Evolutionary conservation across 1,284 basidiomycete genomes (phyloP).

Genomic region (Moniliella sp.): DNA sequence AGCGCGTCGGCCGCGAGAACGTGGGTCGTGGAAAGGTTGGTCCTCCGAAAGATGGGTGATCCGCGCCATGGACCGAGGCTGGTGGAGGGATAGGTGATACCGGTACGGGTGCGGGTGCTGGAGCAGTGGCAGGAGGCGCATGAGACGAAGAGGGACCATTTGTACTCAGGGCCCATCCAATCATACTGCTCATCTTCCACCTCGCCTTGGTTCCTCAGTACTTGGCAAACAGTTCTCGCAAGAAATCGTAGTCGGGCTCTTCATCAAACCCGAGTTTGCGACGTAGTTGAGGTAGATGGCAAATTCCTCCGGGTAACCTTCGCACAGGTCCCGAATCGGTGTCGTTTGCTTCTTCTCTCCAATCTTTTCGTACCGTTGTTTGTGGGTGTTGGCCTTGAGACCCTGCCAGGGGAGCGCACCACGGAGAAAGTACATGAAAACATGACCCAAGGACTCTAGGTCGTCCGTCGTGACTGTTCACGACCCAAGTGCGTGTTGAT

Average conservation of each 20-base stretch:
- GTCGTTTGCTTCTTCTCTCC: conserved; percentile 99
- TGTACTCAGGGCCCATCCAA: no score
- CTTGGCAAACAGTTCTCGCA: conserved; percentile 4
- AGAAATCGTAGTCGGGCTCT: conserved; percentile 5
- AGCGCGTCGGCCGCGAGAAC: no score
- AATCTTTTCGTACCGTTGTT: conserved; percentile 96
- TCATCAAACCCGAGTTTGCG: conserved; percentile 5
- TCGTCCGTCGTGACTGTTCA: conserved; percentile 80
- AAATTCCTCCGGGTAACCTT: conserved; percentile 89
- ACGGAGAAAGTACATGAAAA: conserved; percentile 93
- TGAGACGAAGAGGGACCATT: no score
- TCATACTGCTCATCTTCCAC: conserved; percentile 4
- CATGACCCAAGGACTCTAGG: conserved; percentile 81
- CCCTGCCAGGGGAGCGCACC: conserved; percentile 92
- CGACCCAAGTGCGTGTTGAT: conserved; percentile 5
- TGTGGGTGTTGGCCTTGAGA: conserved; percentile 72
- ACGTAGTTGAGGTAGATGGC: conserved; percentile 1
- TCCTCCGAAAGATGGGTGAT: no score
- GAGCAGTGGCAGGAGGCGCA: no score
- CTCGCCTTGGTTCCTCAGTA: conserved; percentile 3
- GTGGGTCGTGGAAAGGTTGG: no score
- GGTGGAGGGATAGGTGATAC: no score
- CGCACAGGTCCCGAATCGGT: conserved; percentile 79
- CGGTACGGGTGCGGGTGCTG: no score
- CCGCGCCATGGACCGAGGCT: no score